phyloP scores from a whole-genome alignment of 495 filamentous ascomycete species.

The Bryoglossum gracile region DNA sequence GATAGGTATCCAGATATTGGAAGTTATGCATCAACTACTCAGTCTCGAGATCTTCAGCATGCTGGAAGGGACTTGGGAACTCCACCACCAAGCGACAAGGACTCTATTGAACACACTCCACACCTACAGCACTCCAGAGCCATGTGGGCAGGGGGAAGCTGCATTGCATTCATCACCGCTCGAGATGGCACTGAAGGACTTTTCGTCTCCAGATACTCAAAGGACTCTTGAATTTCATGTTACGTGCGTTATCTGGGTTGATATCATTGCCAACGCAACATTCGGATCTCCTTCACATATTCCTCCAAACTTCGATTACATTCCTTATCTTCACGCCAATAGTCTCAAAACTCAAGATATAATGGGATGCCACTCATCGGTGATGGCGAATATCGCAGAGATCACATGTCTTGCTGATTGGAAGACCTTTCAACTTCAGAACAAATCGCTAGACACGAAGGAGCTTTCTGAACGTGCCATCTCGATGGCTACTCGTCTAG shows the following conservation, averaged over 20 bases:
- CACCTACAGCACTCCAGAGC: neutral
- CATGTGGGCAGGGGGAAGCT: neutral
- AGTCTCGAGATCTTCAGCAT: conserved; percentile 1
- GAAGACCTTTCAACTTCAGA: neutral
- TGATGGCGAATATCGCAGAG: neutral
- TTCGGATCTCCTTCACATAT: neutral
- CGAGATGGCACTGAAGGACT: neutral
- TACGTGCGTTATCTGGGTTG: neutral
- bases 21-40: neutral
- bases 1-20: neutral
- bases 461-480: neutral
- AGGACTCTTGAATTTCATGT: neutral
- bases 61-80: neutral
- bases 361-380: neutral
- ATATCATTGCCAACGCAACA: neutral
- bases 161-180: neutral
- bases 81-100: neutral
- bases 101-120: neutral
- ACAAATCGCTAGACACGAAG: neutral
- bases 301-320: neutral
- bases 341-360: neutral
- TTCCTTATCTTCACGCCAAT: neutral
- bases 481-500: neutral
- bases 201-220: neutral
- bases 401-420: neutral